These are phyloP conservation scores for Pisolithus albus DNA, from an alignment of 768 basidiomycete genomes.

Conservation along the genomic window DNA sequence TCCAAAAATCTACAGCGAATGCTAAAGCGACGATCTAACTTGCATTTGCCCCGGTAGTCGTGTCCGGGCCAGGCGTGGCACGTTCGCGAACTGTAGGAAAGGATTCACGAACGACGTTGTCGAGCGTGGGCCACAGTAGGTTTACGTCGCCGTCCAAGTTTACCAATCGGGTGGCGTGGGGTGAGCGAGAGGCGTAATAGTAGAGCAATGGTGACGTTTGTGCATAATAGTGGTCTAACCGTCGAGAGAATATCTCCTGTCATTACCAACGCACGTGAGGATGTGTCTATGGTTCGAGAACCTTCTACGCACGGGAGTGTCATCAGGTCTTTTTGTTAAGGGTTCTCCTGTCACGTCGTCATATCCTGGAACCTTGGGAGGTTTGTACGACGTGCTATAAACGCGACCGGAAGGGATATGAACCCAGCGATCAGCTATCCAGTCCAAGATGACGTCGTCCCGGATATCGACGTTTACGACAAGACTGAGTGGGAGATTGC, in stretches of 20 bases:
- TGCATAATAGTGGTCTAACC: constrained; percentile 68
- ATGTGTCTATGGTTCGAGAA: background rate
- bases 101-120: constrained; percentile 43
- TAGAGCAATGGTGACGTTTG: constrained; percentile 73
- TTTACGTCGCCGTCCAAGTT: constrained; percentile 66
- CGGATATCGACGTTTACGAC: constrained; percentile 80
- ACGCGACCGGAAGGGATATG: constrained; percentile 80
- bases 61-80: constrained; percentile 16
- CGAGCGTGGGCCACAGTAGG: constrained; percentile 79
- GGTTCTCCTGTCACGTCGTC: constrained; percentile 86
- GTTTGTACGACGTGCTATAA: constrained; percentile 84
- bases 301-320: constrained; percentile 61
- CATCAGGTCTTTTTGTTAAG: constrained; percentile 74
- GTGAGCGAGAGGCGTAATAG: constrained; percentile 49
- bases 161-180: constrained; percentile 38
- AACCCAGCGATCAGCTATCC: constrained; percentile 82
- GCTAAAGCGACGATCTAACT: constrained; percentile 9
- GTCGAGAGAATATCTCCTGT: constrained; percentile 71
- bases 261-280: constrained; percentile 3
- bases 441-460: constrained; percentile 71
- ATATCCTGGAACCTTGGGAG: constrained; percentile 64
- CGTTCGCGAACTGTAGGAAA: constrained; percentile 55
- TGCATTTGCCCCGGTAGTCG: constrained; percentile 13
- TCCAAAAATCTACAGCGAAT: background rate
- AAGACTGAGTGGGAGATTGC: constrained; percentile 61